phyloP scores from a whole-genome alignment of 768 basidiomycete species.

The Albatrellus ellisii region DNA sequence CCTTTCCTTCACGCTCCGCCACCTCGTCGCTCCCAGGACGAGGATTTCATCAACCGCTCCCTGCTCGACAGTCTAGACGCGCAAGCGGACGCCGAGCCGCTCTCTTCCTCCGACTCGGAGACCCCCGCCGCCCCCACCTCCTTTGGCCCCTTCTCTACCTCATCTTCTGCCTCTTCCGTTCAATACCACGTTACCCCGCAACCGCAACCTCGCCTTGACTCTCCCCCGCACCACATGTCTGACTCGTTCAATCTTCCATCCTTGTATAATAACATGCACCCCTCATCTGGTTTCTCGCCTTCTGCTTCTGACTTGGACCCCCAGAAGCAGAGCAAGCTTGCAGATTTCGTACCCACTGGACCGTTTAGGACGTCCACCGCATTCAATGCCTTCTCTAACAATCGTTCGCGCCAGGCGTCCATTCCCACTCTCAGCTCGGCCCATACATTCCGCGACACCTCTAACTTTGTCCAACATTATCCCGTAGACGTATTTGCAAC shows the following conservation, averaged over 20 bases:
- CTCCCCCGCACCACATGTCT: slow-evolving; percentile 31
- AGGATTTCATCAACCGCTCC: slow-evolving; percentile 81
- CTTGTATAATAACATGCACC: slow-evolving; percentile 19
- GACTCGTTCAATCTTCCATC: slow-evolving; percentile 20
- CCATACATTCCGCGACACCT: slow-evolving; percentile 15
- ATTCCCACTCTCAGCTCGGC: slow-evolving; percentile 4
- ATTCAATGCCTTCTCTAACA: slow-evolving; percentile 9
- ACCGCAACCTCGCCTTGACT: slow-evolving; percentile 36
- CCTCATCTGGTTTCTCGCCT: no score
- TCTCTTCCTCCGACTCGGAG: slow-evolving; percentile 39
- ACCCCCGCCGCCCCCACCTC: slow-evolving; percentile 27
- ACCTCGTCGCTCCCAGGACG: slow-evolving; percentile 30
- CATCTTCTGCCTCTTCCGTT: slow-evolving; percentile 33
- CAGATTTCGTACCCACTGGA: slow-evolving; percentile 12
- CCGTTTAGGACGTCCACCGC: slow-evolving; percentile 14
- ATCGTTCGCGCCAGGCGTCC: slow-evolving; percentile 11
- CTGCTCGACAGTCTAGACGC: slow-evolving; percentile 75
- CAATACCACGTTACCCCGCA: slow-evolving; percentile 41
- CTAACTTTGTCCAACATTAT: slow-evolving; percentile 13
- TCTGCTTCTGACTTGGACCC: slow-evolving; percentile 10
- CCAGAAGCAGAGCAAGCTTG: slow-evolving; percentile 11
- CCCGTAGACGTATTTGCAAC: slow-evolving; percentile 12
- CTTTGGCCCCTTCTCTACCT: slow-evolving; percentile 36
- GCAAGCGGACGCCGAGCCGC: slow-evolving; percentile 69
- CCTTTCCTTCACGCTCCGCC: slow-evolving; percentile 18